phyloP scores from a whole-genome alignment of 2,329 filamentous ascomycete genomes.

The Cladosporium halotolerans region DNA sequence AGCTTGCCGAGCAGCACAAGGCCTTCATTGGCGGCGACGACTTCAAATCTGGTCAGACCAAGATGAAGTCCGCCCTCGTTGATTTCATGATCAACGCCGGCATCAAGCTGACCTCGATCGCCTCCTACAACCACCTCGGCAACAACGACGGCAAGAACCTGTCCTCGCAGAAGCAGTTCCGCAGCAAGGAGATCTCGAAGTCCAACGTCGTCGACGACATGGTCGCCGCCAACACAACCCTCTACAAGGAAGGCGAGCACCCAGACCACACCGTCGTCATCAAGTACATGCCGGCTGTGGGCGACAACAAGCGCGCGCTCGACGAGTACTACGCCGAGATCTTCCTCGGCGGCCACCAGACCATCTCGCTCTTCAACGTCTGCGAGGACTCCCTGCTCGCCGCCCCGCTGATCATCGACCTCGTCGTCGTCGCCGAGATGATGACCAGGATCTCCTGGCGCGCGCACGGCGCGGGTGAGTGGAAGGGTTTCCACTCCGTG shows the following conservation, averaged over 20 bases:
- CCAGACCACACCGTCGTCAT: constrained; percentile 98
- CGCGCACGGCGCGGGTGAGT: constrained; percentile 56
- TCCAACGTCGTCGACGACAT: constrained; percentile 99
- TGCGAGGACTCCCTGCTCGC: constrained; percentile 97
- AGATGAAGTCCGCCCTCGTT: constrained; percentile 99
- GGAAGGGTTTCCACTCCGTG: constrained; percentile 92
- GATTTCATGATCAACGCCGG: constrained; percentile 98
- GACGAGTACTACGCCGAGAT: constrained; percentile 99
- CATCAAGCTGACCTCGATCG: constrained; percentile 97
- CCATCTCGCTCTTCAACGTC: constrained; percentile 96
- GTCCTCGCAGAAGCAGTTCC: constrained; percentile 96
- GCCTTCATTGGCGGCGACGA: constrained; percentile 96
- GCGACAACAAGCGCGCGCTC: constrained; percentile 96
- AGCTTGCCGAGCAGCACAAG: constrained; percentile 78
- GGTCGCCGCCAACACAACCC: constrained; percentile 88
- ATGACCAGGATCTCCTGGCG: constrained; percentile 98
- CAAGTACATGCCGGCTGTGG: constrained; percentile 99
- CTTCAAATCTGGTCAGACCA: constrained; percentile 99
- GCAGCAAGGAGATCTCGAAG: constrained; percentile 99
- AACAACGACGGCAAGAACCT: constrained; percentile 99
- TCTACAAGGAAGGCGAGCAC: constrained; percentile 89
- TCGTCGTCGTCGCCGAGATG: constrained; percentile 89
- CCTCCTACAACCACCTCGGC: constrained; percentile 97
- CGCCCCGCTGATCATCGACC: constrained; percentile 92
- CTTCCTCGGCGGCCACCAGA: constrained; percentile 97